Percentiles rank a stretch among this genome's conserved stretches.
These are phyloP conservation scores for Ilex paraguariensis DNA, from an alignment of 305 asterid genomes.

Conservation along the genomic window DNA sequence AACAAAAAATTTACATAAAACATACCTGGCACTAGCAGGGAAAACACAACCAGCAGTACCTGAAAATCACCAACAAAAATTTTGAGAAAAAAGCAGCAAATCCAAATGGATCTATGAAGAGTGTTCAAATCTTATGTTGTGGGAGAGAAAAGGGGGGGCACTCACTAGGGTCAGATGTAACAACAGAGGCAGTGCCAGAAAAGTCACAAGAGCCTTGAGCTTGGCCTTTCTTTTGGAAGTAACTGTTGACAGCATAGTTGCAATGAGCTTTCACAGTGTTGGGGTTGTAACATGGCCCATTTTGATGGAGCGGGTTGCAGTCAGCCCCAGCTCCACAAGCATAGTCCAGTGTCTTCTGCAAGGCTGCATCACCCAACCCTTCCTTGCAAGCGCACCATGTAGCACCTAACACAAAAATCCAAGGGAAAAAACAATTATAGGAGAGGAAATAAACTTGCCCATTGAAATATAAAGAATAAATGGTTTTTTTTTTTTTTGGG, in stretches of 20 bases:
- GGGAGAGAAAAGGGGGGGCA: no score
- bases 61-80: background rate
- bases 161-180: slow-evolving; percentile 59
- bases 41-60: background rate
- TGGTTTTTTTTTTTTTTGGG: no score
- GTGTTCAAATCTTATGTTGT: no score
- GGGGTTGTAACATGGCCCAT: slow-evolving; percentile 62
- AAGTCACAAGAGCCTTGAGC: slow-evolving; percentile 49
- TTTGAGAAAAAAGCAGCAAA: background rate
- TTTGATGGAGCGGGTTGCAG: slow-evolving; percentile 51
- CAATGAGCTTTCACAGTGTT: slow-evolving; percentile 63
- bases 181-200: slow-evolving; percentile 46
- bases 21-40: background rate
- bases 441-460: no score
- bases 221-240: slow-evolving; percentile 54
- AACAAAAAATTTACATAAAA: no score
- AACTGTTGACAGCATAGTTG: slow-evolving; percentile 73
- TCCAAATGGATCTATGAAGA: background rate
- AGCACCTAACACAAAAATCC: slow-evolving; percentile 30
- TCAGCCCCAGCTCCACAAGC: slow-evolving; percentile 85
- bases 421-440: background rate
- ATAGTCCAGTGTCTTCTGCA: slow-evolving; percentile 68
- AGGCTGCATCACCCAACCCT: slow-evolving; percentile 28
- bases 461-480: background rate
- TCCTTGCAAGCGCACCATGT: slow-evolving; percentile 77